Percentiles rank a stretch among this genome's conserved stretches.
These are phyloP conservation scores for Wickerhamomyces chaumierensis DNA, from an alignment of 805 yeast species.

Conservation along the genomic window DNA sequence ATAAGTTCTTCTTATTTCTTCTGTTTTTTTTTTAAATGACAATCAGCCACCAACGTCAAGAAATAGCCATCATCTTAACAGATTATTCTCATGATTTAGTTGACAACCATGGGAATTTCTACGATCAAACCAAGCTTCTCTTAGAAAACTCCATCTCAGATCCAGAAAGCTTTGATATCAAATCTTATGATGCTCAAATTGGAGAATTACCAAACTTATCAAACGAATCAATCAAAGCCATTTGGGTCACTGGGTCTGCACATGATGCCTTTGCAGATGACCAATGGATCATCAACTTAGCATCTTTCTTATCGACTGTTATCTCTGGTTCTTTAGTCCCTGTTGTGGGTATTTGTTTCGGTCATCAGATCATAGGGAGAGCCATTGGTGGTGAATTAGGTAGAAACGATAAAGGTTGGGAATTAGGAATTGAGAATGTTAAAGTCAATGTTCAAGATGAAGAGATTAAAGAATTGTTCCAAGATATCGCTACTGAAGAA, in stretches of 20 bases:
- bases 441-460: slow-evolving; percentile 24
- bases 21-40: too few relatives aligned
- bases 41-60: too few relatives aligned
- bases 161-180: slow-evolving; percentile 13
- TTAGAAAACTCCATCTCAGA: slow-evolving; percentile 15
- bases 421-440: slow-evolving; percentile 48
- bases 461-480: slow-evolving; percentile 19
- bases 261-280: slow-evolving; percentile 31
- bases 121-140: slow-evolving; percentile 31
- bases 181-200: slow-evolving; percentile 27
- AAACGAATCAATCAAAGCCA: slow-evolving; percentile 23
- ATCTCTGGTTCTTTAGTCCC: slow-evolving; percentile 21
- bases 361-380: slow-evolving; percentile 70
- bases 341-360: slow-evolving; percentile 70
- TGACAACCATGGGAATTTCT: slow-evolving; percentile 39
- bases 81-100: slow-evolving; percentile 1
- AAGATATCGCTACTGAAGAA: slow-evolving; percentile 2
- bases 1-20: too few relatives aligned
- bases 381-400: slow-evolving; percentile 52
- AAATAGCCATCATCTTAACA: too few relatives aligned
- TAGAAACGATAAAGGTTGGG: slow-evolving; percentile 60
- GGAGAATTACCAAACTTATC: slow-evolving; percentile 13
- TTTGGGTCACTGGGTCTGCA: slow-evolving; percentile 44
- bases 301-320: slow-evolving; percentile 21
- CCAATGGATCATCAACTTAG: slow-evolving; percentile 31